Base-by-base conservation (phyloP, 305 asterid genomes). In the Fraxinus velutina region DNA sequence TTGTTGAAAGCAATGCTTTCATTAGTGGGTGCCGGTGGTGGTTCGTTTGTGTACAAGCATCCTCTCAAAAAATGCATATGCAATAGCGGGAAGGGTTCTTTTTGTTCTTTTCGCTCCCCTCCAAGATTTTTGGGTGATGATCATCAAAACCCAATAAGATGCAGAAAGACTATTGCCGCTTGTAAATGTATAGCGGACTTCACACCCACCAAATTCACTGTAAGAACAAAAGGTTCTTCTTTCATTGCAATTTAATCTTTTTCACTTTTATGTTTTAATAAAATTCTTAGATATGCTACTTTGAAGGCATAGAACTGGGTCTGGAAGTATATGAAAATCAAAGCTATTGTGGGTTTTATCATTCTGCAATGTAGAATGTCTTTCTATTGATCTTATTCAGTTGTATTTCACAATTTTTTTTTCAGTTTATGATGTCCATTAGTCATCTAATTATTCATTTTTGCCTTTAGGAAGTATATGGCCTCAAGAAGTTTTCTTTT, bases 91-190 rank as follows among this genome's bases (percentile, higher is more conserved):
- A 77, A 47, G 10, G 47, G 37, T 1, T 75, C 74, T 55, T 70
- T 82, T 27, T 80, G 60, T 73, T 76, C 34, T 47, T 57, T 55
- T 81, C 82, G 80, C 72, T 64, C 76, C 73, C 74, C 73, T 21
- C 81, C 79, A 12, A 21, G 77, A 33, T 30, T 82, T 17, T 75
- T 86, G 21, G 32, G 71, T 73, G 74, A 42, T 68, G 83, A 79
- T 77, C 81, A 55, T 13, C 79, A 55, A 36, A 60, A 77, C 60
- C 79, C 82, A 39, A 55, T 50, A 6, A 84, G 90, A 79, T 80
- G 76, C 76, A 86, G 78, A 76, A 64, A 88, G 80, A 71, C 74
- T 78, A 57, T 82, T 44, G 84, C 91, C 79, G 85, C 90, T 76
- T 86, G 90, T 66, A 86, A 66, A 8, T 12, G 39, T 13, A 29